phyloP scores from a whole-genome alignment of 257 asterid genomes.

The Orobanche coerulescens region DNA sequence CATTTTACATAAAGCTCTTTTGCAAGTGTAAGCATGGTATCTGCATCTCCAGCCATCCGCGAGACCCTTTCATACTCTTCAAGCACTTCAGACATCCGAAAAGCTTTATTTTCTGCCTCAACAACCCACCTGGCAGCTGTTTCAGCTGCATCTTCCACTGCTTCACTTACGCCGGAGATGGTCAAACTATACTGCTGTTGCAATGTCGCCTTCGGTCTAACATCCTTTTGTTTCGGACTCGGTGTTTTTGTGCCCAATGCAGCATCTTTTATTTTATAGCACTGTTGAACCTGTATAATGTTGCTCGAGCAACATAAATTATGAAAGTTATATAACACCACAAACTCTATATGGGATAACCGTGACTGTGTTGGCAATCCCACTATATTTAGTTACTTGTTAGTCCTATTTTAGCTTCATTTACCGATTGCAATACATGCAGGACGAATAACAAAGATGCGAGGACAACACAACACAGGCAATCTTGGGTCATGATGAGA shows the following conservation, averaged over 20 bases:
- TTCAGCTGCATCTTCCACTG: constrained; percentile 26
- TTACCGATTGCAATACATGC: not conserved
- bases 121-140: constrained; percentile 30
- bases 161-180: constrained; percentile 15
- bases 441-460: not conserved
- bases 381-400: not conserved
- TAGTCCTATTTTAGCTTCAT: not conserved
- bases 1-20: constrained; percentile 28
- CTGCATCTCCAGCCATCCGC: constrained; percentile 33
- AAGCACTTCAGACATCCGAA: constrained; percentile 30
- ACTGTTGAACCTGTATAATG: constrained; percentile 26
- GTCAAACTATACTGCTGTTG: constrained; percentile 15
- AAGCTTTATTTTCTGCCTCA: constrained; percentile 37
- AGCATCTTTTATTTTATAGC: constrained; percentile 29
- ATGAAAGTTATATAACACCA: not conserved
- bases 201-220: constrained; percentile 14
- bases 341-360: not conserved
- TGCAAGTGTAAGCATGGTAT: constrained; percentile 18
- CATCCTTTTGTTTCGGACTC: constrained; percentile 21
- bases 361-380: not conserved
- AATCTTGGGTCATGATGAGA: no score
- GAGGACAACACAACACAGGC: no score
- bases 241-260: constrained; percentile 23
- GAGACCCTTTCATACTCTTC: constrained; percentile 30
- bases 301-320: not conserved